phyloP scores from a whole-genome alignment of 2,329 filamentous ascomycete genomes.

The Cordyceps cicadae region DNA sequence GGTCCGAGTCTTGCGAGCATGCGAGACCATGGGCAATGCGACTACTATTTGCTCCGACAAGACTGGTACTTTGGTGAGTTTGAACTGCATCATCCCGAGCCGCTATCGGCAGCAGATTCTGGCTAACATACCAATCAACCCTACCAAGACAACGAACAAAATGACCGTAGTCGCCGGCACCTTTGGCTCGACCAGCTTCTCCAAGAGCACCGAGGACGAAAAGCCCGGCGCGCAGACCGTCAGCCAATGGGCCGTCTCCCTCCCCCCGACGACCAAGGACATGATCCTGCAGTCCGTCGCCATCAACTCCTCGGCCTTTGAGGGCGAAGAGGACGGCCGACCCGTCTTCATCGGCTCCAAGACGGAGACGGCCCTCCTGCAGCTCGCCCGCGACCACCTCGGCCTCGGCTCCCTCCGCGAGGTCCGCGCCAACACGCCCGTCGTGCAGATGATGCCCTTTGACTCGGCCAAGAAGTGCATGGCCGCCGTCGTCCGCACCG shows the following conservation, averaged over 20 bases:
- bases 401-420: conserved; percentile 40
- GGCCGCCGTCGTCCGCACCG: conserved; percentile 42
- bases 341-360: conserved; percentile 46
- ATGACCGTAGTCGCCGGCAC: conserved; percentile 68
- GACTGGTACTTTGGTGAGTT: conserved; percentile 25
- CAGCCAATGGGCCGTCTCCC: conserved; percentile 14
- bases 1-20: conserved; percentile 58
- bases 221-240: conserved; percentile 15
- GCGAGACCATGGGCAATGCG: conserved; percentile 65
- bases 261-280: conserved; percentile 22
- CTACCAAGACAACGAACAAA: conserved; percentile 47
- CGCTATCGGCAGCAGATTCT: no score
- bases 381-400: conserved; percentile 41
- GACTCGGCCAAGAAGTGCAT: conserved; percentile 49
- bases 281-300: conserved; percentile 35
- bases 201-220: conserved; percentile 20
- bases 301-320: conserved; percentile 53
- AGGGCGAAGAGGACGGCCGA: conserved; percentile 38
- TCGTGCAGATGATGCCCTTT: conserved; percentile 44
- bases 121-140: no score
- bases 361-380: conserved; percentile 47
- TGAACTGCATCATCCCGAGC: no score
- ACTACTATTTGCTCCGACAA: conserved; percentile 68
- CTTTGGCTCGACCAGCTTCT: conserved; percentile 40
- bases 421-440: conserved; percentile 36